These are phyloP conservation scores for Psidium guajava DNA, from an alignment of 345 rosid species.

Conservation along the genomic window DNA sequence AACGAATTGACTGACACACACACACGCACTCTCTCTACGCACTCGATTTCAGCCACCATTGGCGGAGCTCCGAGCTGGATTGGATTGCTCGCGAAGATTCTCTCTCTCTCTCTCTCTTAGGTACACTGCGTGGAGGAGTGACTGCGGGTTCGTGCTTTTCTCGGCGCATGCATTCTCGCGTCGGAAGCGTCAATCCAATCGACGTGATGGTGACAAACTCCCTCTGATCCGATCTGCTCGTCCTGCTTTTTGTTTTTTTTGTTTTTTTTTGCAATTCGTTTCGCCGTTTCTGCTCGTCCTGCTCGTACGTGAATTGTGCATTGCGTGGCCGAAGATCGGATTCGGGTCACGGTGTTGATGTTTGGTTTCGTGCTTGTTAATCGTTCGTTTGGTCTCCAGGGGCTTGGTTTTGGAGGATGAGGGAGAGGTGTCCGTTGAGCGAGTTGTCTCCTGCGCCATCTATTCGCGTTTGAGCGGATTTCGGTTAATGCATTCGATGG, in stretches of 20 bases:
- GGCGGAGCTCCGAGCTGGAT: background rate
- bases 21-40: too few species aligned
- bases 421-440: background rate
- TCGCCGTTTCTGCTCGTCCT: background rate
- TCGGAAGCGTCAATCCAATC: background rate
- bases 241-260: background rate
- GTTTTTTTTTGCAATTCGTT: background rate
- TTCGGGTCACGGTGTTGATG: background rate
- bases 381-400: background rate
- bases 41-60: background rate
- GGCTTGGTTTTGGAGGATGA: background rate
- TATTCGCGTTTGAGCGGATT: background rate
- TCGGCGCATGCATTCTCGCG: background rate
- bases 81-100: background rate
- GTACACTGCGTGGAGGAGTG: background rate
- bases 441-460: background rate
- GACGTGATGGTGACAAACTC: background rate
- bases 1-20: too few species aligned
- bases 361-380: background rate
- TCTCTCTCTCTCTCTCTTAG: background rate
- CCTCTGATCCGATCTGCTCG: background rate
- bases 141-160: background rate
- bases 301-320: background rate
- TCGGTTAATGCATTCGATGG: background rate
- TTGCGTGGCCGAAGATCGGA: background rate